Base-by-base conservation (phyloP, 2,329 filamentous ascomycete genomes). In the Fusarium heterosporum region DNA sequence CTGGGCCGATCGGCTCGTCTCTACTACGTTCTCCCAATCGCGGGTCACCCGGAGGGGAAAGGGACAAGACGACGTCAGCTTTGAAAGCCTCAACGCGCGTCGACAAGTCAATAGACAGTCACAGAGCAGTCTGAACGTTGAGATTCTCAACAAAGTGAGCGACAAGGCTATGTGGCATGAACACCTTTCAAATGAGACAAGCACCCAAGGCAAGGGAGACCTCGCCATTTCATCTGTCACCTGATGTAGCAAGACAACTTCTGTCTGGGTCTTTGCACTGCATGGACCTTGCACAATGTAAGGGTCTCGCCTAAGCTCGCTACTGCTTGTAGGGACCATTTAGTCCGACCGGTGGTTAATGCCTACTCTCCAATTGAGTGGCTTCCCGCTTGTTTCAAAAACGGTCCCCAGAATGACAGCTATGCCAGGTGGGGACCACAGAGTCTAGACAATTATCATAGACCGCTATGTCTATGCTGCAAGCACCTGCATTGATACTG, bases 241-340 rank as follows among this genome's bases (percentile, higher is more conserved):
- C 53, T 71, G 63, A 70, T 53, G 42, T 49, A 40, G 41, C 36
- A 55, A 40, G 52, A 45, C 39, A 22, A 22, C 22, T 4, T 22
- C 22, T 22, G 30, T 32, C 48, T 67, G 30, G 13, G 29, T 2
- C 30, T 36, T 36, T 36, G 9, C 66, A 57, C 64, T 52, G 29
- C 34, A 47, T 28, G 45, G 58, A 58, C 60, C 60, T 47, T 58
- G 42, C 40, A 40, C 30, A 40, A 47, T 36, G 34, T 36, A 55
- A 45, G 52, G 48, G 58, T 41, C 48, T 52, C 43, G 53, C 58
- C 48, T 50, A 49, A 42, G 26, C 60, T 61, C 60, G 59, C 65
- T 68, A 68, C 64, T 68, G 67, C 60, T 51, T 51, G 54, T 59
- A 68, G 60, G 67, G 59, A 69, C 48, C 47, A 53, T 34, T 47